A percentile compares a stretch with the other conserved stretches of the same genome.
These are phyloP conservation scores for Cucurbita ficifolia DNA, from an alignment of 306 rosid species.

Conservation along the genomic window DNA sequence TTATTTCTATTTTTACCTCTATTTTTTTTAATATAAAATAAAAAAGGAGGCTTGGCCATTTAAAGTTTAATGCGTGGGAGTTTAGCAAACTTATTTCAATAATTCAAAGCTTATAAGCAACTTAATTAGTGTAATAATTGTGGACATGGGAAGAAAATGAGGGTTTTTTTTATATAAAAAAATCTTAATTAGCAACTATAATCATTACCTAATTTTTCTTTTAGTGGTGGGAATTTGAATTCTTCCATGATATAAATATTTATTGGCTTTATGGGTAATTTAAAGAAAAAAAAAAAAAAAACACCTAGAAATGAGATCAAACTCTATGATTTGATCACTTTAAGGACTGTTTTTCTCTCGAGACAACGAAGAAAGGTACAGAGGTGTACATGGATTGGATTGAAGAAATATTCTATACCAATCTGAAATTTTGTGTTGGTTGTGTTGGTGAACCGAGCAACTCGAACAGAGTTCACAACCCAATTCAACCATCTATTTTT, in stretches of 20 bases:
- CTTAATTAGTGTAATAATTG: neutral
- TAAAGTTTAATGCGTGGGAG: slow-evolving; percentile 3
- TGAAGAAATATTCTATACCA: no score
- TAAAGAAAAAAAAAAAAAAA: neutral
- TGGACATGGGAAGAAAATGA: neutral
- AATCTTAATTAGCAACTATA: neutral
- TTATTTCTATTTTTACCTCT: neutral
- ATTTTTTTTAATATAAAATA: neutral
- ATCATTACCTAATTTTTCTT: neutral
- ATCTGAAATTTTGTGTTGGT: no score
- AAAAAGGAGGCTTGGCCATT: neutral
- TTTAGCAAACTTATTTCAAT: slow-evolving; percentile 1
- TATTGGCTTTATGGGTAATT: neutral
- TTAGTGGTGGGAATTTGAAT: neutral
- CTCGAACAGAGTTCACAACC: no score
- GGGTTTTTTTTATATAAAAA: neutral
- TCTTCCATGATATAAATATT: no score
- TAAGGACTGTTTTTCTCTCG: no score
- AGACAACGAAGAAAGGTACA: no score
- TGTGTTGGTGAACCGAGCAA: no score
- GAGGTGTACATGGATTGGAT: no score
- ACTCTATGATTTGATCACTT: neutral
- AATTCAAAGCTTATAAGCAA: neutral
- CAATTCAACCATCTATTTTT: no score
- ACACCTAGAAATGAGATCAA: neutral